Evolutionary conservation across 2,329 filamentous ascomycete species (phyloP).

Genomic region (Penicillium sp.): DNA sequence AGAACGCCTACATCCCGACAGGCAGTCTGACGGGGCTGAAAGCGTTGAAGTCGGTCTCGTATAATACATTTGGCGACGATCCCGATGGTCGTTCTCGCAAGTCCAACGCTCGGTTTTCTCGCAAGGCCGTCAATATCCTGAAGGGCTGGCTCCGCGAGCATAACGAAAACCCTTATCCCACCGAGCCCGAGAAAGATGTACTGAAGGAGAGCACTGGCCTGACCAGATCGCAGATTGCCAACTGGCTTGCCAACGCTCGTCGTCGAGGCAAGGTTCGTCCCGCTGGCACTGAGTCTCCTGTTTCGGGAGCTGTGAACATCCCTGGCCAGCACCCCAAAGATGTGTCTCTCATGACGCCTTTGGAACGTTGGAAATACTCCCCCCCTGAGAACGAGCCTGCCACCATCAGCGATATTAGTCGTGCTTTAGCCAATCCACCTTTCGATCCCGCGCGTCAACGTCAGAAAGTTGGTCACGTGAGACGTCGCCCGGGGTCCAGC

Average conservation of each 20-base stretch:
- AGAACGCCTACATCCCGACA: conserved; percentile 45
- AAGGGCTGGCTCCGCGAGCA: conserved; percentile 86
- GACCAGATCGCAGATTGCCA: conserved; percentile 81
- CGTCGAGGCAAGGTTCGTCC: conserved; percentile 77
- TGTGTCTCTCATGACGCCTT: conserved; percentile 60
- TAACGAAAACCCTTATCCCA: conserved; percentile 82
- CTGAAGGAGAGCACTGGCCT: conserved; percentile 79
- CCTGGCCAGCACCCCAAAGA: conserved; percentile 61
- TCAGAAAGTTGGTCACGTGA: conserved; percentile 37
- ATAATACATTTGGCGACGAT: conserved; percentile 38
- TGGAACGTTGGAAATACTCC: conserved; percentile 72
- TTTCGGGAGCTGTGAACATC: conserved; percentile 74
- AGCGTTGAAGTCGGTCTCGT: conserved; percentile 47
- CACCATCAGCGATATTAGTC: conserved; percentile 65
- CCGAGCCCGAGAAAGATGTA: conserved; percentile 81
- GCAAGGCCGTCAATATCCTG: conserved; percentile 77
- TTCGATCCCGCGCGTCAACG: conserved; percentile 39
- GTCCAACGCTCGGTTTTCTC: conserved; percentile 75
- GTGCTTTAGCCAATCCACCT: conserved; percentile 57
- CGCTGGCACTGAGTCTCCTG: conserved; percentile 68
- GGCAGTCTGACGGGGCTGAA: conserved; percentile 45
- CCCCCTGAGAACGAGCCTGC: conserved; percentile 73
- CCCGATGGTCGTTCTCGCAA: conserved; percentile 57
- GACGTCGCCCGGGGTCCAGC: conserved; percentile 48
- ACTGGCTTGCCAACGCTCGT: conserved; percentile 90